Base-by-base conservation (phyloP, 805 yeast species). In the Candida yuanshanica region DNA sequence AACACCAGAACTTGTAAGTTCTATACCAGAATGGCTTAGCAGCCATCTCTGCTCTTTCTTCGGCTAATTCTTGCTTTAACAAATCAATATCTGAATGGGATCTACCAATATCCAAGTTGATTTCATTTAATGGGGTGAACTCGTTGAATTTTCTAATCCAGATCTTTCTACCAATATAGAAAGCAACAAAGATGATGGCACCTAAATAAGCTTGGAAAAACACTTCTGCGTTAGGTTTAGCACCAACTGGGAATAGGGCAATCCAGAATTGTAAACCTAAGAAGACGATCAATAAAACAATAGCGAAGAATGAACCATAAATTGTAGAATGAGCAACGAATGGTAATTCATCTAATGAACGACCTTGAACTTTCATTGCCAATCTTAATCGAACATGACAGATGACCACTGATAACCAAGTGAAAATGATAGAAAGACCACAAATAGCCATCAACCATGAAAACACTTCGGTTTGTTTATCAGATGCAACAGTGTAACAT, bases 31-130 rank as follows among this genome's bases (percentile, higher is more conserved):
- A 52, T 41, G 75, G 75, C 53, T 63, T 70, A 25, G 71, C 43
- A 16, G 65, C 68, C 47, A 80, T 53, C 45, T 54, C 65, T 5
- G 68, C 80, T 55, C 61, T 70, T 57, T 81, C 83, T 58, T 77
- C 83, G 7, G 68, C 70, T 39, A 79, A 59, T 55, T 79, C 83
- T 55, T 73, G 80, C 48, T 63, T 68, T 42, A 80, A 56, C 36
- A 74, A 59, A 27, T 79, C 84, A 45, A 77, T 50, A 52, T 81
- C 85, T 20, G 72, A 50, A 34, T 74, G 77, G 48, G 83, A 71
- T 58, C 84, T 74, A 39, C 89, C 89, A 37, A 77, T 67, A 53
- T 76, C 82, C 33, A 81, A 56, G 49, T 79, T 84, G 50, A 81
- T 73, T 25, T 75, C 74, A 34, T 58, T 51, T 25, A 75, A 65